Percentiles rank a stretch among this genome's conserved stretches.
Conservation (phyloP, 208 protist species). For the Trypanosoma rangeli region DNA sequence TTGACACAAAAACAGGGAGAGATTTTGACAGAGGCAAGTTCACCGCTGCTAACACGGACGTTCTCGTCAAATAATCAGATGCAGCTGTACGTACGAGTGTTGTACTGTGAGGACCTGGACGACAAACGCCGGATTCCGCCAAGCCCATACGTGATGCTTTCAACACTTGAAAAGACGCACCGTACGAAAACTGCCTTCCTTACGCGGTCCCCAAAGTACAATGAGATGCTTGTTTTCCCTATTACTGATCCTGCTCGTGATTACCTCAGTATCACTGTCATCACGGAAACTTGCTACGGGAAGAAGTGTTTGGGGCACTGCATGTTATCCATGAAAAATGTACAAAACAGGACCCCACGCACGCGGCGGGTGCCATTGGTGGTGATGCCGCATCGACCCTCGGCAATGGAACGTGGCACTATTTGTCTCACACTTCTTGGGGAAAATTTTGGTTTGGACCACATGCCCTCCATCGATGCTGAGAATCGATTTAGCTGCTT, state of each 20-base stretch:
- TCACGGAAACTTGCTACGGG: slow-evolving; percentile 82
- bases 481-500: slow-evolving; percentile 75
- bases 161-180: slow-evolving; percentile 63
- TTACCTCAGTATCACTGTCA: slow-evolving; percentile 63
- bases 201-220: slow-evolving; percentile 61
- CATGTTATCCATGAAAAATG: slow-evolving; percentile 72
- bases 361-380: slow-evolving; percentile 74
- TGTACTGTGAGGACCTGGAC: slow-evolving; percentile 65
- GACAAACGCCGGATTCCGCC: slow-evolving; percentile 30
- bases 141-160: slow-evolving; percentile 80
- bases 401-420: slow-evolving; percentile 49
- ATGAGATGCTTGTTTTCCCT: slow-evolving; percentile 66
- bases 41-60: neutral
- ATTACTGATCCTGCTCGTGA: slow-evolving; percentile 56
- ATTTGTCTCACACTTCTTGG: slow-evolving; percentile 65
- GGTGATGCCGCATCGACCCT: slow-evolving; percentile 34
- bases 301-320: slow-evolving; percentile 75
- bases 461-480: slow-evolving; percentile 60
- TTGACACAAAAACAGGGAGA: neutral
- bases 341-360: slow-evolving; percentile 53
- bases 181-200: slow-evolving; percentile 48
- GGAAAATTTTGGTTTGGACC: slow-evolving; percentile 75
- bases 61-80: neutral
- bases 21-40: neutral
- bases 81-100: slow-evolving; percentile 57